These are phyloP conservation scores for Syzygium aqueum DNA, from an alignment of 345 rosid genomes.

Conservation along the genomic window DNA sequence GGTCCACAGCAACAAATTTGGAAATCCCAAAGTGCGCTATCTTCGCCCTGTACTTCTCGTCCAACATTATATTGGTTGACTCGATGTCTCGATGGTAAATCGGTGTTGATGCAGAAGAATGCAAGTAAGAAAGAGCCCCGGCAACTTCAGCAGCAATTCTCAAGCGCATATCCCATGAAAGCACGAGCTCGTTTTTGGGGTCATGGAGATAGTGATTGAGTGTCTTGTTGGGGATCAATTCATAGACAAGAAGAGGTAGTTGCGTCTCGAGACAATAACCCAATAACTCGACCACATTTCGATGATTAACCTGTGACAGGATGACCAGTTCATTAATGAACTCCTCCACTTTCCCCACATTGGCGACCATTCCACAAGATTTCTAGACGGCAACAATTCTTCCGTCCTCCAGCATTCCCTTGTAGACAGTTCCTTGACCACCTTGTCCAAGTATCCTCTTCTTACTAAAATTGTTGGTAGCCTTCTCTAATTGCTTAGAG, in stretches of 20 bases:
- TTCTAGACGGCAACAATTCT: not conserved
- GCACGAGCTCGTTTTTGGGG: too few relatives aligned
- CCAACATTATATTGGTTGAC: not conserved
- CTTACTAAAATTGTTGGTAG: conserved; percentile 1
- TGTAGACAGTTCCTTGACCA: conserved; percentile 9
- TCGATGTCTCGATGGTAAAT: conserved; percentile 1
- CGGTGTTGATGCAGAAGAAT: not conserved
- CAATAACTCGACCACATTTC: not conserved
- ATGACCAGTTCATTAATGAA: not conserved
- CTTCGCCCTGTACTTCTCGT: not conserved
- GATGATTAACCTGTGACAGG: not conserved
- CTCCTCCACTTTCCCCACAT: not conserved
- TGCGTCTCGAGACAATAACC: not conserved
- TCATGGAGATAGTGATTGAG: too few relatives aligned
- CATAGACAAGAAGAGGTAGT: not conserved
- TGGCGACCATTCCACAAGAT: not conserved
- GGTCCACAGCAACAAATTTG: not conserved
- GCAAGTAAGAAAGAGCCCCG: not conserved
- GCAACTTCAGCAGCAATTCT: not conserved
- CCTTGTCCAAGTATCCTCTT: conserved; percentile 6
- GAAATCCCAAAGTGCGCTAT: not conserved
- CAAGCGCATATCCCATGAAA: too few relatives aligned
- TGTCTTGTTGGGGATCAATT: too few relatives aligned
- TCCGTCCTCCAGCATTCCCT: conserved; percentile 6
- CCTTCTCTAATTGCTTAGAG: conserved; percentile 1